phyloP scores from a whole-genome alignment of 2,329 filamentous ascomycete genomes.

The Botrytis fragariae region DNA sequence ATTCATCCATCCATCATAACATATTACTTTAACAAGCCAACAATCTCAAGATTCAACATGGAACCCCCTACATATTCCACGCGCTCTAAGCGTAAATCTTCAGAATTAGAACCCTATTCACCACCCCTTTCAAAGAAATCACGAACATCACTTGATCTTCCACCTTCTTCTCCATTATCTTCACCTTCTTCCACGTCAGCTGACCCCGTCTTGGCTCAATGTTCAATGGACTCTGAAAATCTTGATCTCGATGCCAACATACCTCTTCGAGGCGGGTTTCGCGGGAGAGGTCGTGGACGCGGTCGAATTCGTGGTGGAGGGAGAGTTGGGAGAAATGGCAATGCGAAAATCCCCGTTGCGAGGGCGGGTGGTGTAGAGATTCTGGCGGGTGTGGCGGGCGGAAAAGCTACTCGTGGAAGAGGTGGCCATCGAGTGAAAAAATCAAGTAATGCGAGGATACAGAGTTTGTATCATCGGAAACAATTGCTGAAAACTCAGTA shows the following conservation, averaged over 20 bases:
- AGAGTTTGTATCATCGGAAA: constrained; percentile 35
- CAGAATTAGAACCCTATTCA: constrained; percentile 7
- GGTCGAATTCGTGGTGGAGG: constrained; percentile 28
- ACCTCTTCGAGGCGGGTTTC: constrained; percentile 23
- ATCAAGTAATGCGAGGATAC: constrained; percentile 32
- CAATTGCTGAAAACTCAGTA: constrained; percentile 33
- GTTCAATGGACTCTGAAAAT: constrained; percentile 13
- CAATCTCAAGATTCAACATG: background rate
- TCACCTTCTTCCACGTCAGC: constrained; percentile 17
- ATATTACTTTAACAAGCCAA: background rate
- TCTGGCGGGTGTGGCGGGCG: constrained; percentile 18
- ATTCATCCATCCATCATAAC: constrained; percentile 2
- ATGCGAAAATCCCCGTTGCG: background rate
- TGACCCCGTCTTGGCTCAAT: constrained; percentile 15
- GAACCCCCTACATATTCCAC: constrained; percentile 19
- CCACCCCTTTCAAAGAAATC: constrained; percentile 15
- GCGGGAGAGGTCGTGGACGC: constrained; percentile 32
- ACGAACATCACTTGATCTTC: constrained; percentile 12
- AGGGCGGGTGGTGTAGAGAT: background rate
- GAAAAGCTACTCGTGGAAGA: constrained; percentile 25
- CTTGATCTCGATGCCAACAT: constrained; percentile 11
- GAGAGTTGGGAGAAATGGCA: constrained; percentile 22
- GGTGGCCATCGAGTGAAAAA: constrained; percentile 35
- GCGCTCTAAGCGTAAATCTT: constrained; percentile 19
- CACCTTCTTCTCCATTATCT: constrained; percentile 16